Percentiles rank a stretch among this genome's conserved stretches.
Conservation (phyloP, 2,329 filamentous ascomycete species). For the Aureobasidium leucospermi region DNA sequence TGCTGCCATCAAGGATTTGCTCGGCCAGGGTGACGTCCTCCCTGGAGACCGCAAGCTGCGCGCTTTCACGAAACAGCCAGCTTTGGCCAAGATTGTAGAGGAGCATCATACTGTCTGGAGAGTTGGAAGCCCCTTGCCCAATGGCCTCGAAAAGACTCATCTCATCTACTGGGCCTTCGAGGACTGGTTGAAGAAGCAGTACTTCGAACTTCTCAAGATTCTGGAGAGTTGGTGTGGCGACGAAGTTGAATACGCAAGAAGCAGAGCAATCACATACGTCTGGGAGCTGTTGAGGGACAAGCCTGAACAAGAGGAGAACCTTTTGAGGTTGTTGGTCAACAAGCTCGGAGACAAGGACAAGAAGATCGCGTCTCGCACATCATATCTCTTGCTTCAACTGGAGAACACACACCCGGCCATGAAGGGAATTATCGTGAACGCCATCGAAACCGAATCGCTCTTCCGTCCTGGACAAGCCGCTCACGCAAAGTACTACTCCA, state of each 20-base stretch:
- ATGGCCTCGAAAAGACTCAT: constrained; percentile 65
- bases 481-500: constrained; percentile 88
- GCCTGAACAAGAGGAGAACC: constrained; percentile 92
- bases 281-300: constrained; percentile 90
- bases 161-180: constrained; percentile 86
- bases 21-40: constrained; percentile 80
- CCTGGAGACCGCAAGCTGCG: constrained; percentile 75
- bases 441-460: constrained; percentile 80
- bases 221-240: constrained; percentile 91
- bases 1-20: constrained; percentile 85
- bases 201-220: constrained; percentile 87
- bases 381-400: constrained; percentile 86
- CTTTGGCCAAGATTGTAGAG: constrained; percentile 63
- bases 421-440: constrained; percentile 79
- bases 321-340: constrained; percentile 85
- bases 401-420: constrained; percentile 85
- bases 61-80: constrained; percentile 72
- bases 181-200: constrained; percentile 88
- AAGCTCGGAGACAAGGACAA: constrained; percentile 93
- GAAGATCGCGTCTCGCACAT: constrained; percentile 90
- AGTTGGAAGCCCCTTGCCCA: constrained; percentile 62
- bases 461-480: constrained; percentile 80
- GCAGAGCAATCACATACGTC: constrained; percentile 80
- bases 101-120: constrained; percentile 58
- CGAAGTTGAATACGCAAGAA: constrained; percentile 88